phyloP scores from a whole-genome alignment of 2,329 filamentous ascomycete species.

The Grosmannia huntii region DNA sequence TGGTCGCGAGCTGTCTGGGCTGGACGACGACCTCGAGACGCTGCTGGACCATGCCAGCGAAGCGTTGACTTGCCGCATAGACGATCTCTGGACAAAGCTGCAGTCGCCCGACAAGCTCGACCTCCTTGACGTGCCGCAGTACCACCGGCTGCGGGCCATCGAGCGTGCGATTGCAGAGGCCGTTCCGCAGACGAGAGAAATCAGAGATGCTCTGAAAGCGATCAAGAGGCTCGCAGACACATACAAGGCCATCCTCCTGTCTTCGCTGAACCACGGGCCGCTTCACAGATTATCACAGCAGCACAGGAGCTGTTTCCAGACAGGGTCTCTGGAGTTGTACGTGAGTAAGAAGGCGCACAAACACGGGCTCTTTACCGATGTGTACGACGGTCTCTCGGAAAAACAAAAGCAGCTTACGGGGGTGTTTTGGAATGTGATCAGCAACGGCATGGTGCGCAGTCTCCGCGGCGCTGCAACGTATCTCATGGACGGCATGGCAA shows the following conservation, averaged over 20 bases:
- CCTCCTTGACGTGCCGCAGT: background rate
- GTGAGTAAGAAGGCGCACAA: background rate
- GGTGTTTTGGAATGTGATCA: background rate
- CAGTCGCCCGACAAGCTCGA: background rate
- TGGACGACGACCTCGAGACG: constrained; percentile 41
- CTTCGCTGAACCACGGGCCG: background rate
- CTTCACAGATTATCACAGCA: background rate
- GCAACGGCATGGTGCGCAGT: background rate
- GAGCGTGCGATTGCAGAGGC: background rate
- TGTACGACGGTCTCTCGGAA: background rate
- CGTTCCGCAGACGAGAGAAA: background rate
- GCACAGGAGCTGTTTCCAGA: too few relatives aligned
- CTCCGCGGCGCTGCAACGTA: too few relatives aligned
- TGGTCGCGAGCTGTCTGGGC: constrained; percentile 33
- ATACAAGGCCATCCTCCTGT: background rate
- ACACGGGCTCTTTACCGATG: background rate
- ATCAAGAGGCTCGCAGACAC: background rate
- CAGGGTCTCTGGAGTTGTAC: background rate
- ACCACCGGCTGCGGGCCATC: background rate
- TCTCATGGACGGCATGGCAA: too few relatives aligned
- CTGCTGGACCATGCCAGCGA: constrained; percentile 37
- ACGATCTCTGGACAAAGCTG: background rate
- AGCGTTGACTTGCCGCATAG: constrained; percentile 35
- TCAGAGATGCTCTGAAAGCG: background rate
- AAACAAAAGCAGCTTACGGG: background rate